A percentile compares a stretch with the other conserved stretches of the same genome.
Conservation (phyloP, 805 yeast genomes). For the Komagataella phaffii region DNA sequence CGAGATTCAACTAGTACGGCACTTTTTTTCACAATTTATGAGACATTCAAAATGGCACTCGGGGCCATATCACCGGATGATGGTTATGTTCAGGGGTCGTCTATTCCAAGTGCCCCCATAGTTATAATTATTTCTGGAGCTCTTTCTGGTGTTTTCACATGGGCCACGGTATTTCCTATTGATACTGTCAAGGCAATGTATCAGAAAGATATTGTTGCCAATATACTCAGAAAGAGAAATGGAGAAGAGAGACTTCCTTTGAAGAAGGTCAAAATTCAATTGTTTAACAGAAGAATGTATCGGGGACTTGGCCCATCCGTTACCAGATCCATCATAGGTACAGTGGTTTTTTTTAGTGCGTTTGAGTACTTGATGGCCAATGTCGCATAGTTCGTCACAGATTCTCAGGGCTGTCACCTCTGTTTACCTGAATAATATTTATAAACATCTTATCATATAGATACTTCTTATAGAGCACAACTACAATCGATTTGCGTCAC, state of each 20-base stretch:
- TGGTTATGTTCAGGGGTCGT: conserved; percentile 3
- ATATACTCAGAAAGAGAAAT: conserved; percentile 39
- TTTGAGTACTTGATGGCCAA: conserved; percentile 58
- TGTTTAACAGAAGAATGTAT: conserved; percentile 42
- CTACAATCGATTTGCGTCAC: neutral
- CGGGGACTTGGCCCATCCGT: conserved; percentile 70
- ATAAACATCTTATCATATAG: neutral
- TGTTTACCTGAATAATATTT: neutral
- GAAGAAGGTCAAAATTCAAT: conserved; percentile 16
- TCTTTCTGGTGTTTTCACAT: conserved; percentile 57
- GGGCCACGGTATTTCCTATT: conserved; percentile 67
- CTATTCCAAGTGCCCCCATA: conserved; percentile 17
- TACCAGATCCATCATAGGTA: conserved; percentile 56
- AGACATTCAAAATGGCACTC: conserved; percentile 47
- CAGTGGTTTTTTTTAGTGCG: conserved; percentile 61
- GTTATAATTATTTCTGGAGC: conserved; percentile 67
- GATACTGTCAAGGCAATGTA: conserved; percentile 69
- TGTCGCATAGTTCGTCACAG: conserved; percentile 18
- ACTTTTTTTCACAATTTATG: conserved; percentile 63
- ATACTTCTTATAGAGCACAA: neutral
- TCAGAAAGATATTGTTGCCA: conserved; percentile 62
- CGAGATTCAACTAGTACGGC: conserved; percentile 67
- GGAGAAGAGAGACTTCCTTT: conserved; percentile 29
- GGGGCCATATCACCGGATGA: conserved; percentile 4
- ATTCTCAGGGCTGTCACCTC: too few species aligned